phyloP scores from a whole-genome alignment of 495 filamentous ascomycete genomes.

The Penicillium daleae region DNA sequence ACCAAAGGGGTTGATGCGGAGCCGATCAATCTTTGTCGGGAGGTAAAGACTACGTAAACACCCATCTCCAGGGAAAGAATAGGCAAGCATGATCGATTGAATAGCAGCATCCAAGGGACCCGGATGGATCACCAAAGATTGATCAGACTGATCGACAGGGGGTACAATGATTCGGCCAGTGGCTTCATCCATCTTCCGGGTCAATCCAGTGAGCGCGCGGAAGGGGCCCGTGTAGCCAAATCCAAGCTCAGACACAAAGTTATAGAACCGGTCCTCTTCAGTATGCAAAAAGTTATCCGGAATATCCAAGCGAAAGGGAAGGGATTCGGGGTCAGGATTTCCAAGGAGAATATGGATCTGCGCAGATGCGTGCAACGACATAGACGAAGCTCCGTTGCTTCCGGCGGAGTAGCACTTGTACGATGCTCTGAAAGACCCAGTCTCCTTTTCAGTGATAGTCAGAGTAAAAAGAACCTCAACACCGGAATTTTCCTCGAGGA shows the following conservation, averaged over 20 bases:
- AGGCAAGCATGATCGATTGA: slow-evolving; percentile 47
- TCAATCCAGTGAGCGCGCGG: slow-evolving; percentile 24
- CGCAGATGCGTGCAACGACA: slow-evolving; percentile 30
- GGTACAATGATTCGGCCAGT: slow-evolving; percentile 27
- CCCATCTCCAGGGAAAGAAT: slow-evolving; percentile 41
- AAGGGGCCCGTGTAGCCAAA: slow-evolving; percentile 38
- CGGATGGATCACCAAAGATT: slow-evolving; percentile 37
- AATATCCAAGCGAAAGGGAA: slow-evolving; percentile 8
- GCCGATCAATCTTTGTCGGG: slow-evolving; percentile 45
- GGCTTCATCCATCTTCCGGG: slow-evolving; percentile 31
- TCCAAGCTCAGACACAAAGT: slow-evolving; percentile 37
- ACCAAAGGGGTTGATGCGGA: slow-evolving; percentile 41
- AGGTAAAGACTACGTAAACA: slow-evolving; percentile 26
- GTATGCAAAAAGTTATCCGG: slow-evolving; percentile 14
- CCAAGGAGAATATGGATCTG: slow-evolving; percentile 20
- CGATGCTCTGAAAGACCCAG: neutral
- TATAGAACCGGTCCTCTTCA: slow-evolving; percentile 42
- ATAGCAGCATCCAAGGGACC: slow-evolving; percentile 45
- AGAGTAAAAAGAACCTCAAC: slow-evolving; percentile 50
- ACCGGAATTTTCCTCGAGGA: slow-evolving; percentile 50
- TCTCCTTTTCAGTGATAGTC: slow-evolving; percentile 5
- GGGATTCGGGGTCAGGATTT: slow-evolving; percentile 8
- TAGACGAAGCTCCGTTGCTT: slow-evolving; percentile 21
- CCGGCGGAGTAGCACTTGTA: slow-evolving; percentile 29
- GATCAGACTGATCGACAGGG: neutral